Conservation (phyloP, 345 rosid species). For the Geranium rotundifolium region DNA sequence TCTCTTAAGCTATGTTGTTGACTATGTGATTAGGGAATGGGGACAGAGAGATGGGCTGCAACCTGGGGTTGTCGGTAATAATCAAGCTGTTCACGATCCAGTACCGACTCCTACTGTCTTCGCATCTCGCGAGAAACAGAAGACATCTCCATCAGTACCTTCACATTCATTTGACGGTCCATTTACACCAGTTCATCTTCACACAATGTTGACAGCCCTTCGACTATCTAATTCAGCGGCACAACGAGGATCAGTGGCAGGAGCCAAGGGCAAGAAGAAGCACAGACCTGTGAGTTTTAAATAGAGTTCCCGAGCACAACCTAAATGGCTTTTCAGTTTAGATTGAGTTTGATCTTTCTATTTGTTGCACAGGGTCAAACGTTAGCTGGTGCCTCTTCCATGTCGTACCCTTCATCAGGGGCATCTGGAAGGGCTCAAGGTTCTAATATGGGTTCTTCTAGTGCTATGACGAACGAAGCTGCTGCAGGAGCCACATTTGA, state of each 20-base stretch:
- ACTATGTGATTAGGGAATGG: constrained; percentile 62
- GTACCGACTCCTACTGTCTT: constrained; percentile 67
- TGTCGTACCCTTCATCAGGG: constrained; percentile 39
- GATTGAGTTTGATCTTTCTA: background rate
- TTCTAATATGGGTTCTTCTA: constrained; percentile 42
- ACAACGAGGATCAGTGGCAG: constrained; percentile 46
- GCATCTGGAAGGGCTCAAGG: constrained; percentile 49
- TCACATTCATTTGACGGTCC: constrained; percentile 56
- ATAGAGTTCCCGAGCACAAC: background rate
- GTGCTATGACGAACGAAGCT: constrained; percentile 31
- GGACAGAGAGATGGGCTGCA: constrained; percentile 63
- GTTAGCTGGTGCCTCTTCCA: constrained; percentile 41
- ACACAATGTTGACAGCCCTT: constrained; percentile 35
- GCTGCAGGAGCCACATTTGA: constrained; percentile 37
- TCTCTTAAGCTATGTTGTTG: constrained; percentile 1
- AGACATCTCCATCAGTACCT: constrained; percentile 35
- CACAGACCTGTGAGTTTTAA: constrained; percentile 55
- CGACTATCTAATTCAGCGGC: constrained; percentile 48
- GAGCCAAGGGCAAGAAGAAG: constrained; percentile 62
- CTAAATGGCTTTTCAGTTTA: background rate
- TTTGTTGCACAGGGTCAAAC: constrained; percentile 28
- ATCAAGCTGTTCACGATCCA: constrained; percentile 51
- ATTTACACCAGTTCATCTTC: constrained; percentile 49
- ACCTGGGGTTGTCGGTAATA: constrained; percentile 32
- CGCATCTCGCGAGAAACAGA: constrained; percentile 67